Conservation (phyloP, 768 basidiomycete genomes). For the Kwoniella europaea region DNA sequence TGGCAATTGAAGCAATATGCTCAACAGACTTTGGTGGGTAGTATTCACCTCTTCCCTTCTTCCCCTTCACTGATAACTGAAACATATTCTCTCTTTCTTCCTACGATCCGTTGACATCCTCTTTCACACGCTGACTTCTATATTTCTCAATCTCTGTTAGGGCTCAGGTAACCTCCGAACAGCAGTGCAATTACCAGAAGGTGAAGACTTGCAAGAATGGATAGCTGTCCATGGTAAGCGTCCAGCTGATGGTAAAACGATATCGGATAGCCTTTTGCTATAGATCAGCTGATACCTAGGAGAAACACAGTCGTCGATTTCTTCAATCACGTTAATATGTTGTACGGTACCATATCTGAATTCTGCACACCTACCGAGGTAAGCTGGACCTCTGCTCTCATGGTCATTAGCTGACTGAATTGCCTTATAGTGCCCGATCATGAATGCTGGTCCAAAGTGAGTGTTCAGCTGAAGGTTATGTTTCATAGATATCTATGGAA, state of each 20-base stretch:
- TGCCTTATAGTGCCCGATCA: slow-evolving; percentile 50
- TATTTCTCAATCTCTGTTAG: slow-evolving; percentile 63
- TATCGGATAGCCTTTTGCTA: no score
- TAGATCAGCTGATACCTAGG: not conserved
- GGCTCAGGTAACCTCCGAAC: slow-evolving; percentile 92
- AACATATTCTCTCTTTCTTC: no score
- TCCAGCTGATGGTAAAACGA: not conserved
- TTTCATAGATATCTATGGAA: no score
- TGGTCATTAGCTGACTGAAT: slow-evolving; percentile 9
- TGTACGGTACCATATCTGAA: slow-evolving; percentile 97
- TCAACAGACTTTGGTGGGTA: slow-evolving; percentile 57
- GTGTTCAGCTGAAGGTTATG: slow-evolving; percentile 11
- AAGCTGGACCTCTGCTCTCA: slow-evolving; percentile 32
- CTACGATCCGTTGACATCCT: no score
- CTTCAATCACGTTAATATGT: slow-evolving; percentile 99
- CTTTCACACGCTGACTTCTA: not conserved
- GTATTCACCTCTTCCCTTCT: not conserved
- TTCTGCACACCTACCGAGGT: slow-evolving; percentile 95
- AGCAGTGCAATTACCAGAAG: slow-evolving; percentile 92
- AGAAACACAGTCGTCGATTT: slow-evolving; percentile 84
- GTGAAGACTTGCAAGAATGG: slow-evolving; percentile 98
- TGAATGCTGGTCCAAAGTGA: slow-evolving; percentile 58
- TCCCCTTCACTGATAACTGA: no score
- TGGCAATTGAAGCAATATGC: slow-evolving; percentile 91
- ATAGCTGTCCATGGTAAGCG: slow-evolving; percentile 93